These are phyloP conservation scores for Raddia guianensis DNA, from an alignment of 176 grass and related monocot species.

Conservation along the genomic window DNA sequence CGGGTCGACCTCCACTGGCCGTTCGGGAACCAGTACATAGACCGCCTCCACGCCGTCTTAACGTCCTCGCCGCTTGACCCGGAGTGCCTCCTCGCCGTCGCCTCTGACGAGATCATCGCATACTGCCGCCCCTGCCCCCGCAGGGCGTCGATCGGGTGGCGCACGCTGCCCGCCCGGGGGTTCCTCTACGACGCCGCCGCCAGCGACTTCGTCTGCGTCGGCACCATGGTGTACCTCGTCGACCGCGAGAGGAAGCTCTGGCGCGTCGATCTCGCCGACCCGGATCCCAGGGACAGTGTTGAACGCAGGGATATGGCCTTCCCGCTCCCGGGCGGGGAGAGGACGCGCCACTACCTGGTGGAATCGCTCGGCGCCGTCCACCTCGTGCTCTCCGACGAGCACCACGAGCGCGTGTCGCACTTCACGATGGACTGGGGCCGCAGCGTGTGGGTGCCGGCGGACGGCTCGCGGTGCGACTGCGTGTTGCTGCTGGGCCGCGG, in stretches of 20 bases:
- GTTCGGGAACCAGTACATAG: conserved; percentile 13
- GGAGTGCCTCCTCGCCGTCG: conserved; percentile 44
- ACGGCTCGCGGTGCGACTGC: conserved; percentile 3
- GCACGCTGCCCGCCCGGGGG: conserved; percentile 40
- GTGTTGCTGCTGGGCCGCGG: conserved; percentile 53
- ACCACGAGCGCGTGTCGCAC: conserved; percentile 25
- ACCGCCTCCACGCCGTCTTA: conserved; percentile 37
- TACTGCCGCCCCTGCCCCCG: conserved; percentile 38
- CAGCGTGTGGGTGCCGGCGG: conserved; percentile 15
- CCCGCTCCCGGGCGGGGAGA: conserved; percentile 14
- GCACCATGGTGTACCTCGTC: conserved; percentile 42
- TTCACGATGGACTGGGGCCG: conserved; percentile 39
- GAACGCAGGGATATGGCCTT: conserved; percentile 41
- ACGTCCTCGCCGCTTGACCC: conserved; percentile 35
- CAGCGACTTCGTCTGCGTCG: conserved; percentile 44
- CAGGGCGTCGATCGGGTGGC: conserved; percentile 8
- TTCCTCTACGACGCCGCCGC: conserved; percentile 40
- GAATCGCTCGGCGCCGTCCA: conserved; percentile 40
- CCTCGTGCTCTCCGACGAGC: conserved; percentile 53
- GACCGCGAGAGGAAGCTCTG: conserved; percentile 49
- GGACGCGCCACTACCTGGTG: conserved; percentile 42
- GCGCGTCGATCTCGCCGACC: conserved; percentile 40
- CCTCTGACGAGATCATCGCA: conserved; percentile 40
- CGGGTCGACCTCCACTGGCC: conserved; percentile 27
- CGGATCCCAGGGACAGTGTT: conserved; percentile 29